Evolutionary conservation across 352 stramenopile genomes (phyloP).

Genomic region (Globisporangium solare): DNA sequence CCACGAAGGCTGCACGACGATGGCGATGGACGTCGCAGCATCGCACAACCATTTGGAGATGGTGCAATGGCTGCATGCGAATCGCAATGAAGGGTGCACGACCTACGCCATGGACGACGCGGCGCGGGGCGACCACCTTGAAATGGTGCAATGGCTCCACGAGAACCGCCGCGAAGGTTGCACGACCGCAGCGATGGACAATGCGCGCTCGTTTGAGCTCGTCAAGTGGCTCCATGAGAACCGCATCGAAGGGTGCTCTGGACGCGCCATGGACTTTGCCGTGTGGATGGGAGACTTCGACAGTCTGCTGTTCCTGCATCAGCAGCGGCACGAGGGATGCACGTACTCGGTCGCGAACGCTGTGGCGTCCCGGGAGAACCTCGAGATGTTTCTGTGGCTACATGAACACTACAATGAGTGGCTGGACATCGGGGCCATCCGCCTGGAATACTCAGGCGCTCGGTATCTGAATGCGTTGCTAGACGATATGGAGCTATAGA

Average conservation of each 20-base stretch:
- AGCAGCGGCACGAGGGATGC: background rate
- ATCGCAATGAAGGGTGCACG: constrained; percentile 3
- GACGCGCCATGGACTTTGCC: background rate
- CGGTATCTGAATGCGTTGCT: constrained; percentile 4
- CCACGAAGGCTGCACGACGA: background rate
- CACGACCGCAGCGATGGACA: background rate
- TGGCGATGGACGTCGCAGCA: constrained; percentile 2
- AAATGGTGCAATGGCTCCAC: constrained; percentile 1
- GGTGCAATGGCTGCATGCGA: constrained; percentile 7
- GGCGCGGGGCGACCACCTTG: background rate
- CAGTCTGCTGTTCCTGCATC: too few species aligned
- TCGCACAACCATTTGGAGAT: background rate
- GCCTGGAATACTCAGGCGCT: background rate
- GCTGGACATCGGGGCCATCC: background rate
- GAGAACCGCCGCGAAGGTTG: background rate
- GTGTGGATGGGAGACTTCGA: background rate
- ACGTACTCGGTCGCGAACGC: background rate
- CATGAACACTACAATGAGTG: background rate
- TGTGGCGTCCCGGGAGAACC: background rate
- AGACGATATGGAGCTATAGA: background rate
- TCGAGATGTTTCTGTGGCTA: background rate
- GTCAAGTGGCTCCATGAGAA: background rate
- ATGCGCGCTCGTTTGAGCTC: background rate
- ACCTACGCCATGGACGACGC: background rate
- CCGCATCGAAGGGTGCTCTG: background rate